A percentile compares a stretch with the other conserved stretches of the same genome.
Conservation (phyloP, 2,329 filamentous ascomycete species). For the Fusarium sp. region DNA sequence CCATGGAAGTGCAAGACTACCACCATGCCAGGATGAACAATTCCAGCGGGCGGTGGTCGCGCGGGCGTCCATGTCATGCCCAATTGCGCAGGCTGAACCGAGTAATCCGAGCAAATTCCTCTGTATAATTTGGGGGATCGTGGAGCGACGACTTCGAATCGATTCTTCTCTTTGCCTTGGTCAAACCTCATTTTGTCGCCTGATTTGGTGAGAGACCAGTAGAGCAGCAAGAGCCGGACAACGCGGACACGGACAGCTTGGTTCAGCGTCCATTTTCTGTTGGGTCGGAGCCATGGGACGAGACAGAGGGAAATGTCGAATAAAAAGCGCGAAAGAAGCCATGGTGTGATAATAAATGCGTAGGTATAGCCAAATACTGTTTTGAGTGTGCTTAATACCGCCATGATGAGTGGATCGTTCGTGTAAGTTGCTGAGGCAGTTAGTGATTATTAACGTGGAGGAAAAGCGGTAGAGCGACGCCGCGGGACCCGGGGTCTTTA, state of each 20-base stretch:
- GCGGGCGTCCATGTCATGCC: conserved; percentile 38
- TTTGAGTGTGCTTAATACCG: neutral
- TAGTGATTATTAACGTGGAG: neutral
- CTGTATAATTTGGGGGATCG: conserved; percentile 28
- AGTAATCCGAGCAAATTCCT: conserved; percentile 8
- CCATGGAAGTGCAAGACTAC: conserved; percentile 35
- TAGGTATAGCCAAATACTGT: neutral
- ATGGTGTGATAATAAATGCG: conserved; percentile 7
- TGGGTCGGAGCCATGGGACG: conserved; percentile 17
- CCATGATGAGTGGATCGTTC: neutral
- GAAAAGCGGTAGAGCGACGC: neutral
- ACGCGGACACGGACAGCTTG: conserved; percentile 34
- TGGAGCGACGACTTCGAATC: conserved; percentile 27
- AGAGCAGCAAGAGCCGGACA: conserved; percentile 27
- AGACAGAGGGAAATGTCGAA: conserved; percentile 25
- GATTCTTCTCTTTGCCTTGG: conserved; percentile 22
- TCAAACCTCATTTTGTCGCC: conserved; percentile 20
- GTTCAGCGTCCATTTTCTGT: conserved; percentile 15
- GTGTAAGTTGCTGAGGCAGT: neutral
- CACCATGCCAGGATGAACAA: conserved; percentile 10
- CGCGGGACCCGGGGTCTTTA: neutral
- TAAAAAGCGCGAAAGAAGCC: conserved; percentile 23
- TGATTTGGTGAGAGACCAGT: conserved; percentile 30
- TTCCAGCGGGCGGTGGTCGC: conserved; percentile 15
- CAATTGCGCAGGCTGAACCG: conserved; percentile 9